These are phyloP conservation scores for Pecoramyces ruminantium DNA, from an alignment of 192 early-diverging fungal genomes.

Conservation along the genomic window DNA sequence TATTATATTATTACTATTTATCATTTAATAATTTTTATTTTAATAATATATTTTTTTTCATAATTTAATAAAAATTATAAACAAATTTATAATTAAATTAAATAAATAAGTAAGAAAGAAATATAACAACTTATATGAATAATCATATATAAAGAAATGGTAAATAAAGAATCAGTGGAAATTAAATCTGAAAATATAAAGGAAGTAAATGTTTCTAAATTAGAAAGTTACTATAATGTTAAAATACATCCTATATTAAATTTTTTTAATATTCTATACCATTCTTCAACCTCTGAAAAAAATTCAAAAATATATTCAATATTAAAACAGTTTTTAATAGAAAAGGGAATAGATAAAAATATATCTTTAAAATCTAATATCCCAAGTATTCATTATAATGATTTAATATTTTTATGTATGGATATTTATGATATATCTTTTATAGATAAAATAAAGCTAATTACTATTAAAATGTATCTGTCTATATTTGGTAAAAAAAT, in stretches of 20 bases:
- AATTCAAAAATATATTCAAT: background rate
- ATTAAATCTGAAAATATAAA: background rate
- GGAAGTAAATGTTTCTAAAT: background rate
- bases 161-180: background rate
- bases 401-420: background rate
- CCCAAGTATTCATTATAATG: background rate
- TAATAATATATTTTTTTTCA: too few relatives aligned
- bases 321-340: background rate
- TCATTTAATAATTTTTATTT: too few relatives aligned
- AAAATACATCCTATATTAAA: background rate
- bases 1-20: too few relatives aligned
- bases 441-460: background rate
- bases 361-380: background rate
- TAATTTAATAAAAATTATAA: too few relatives aligned
- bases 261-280: background rate
- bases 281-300: background rate
- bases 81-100: too few relatives aligned
- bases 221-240: background rate
- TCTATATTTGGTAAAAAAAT: background rate
- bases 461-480: background rate
- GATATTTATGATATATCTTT: background rate
- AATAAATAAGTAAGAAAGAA: background rate
- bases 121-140: too few relatives aligned
- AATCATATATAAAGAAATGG: background rate
- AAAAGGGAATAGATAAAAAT: background rate